Conservation (phyloP, 768 basidiomycete genomes). For the Erythrobasidium yunnanense region DNA sequence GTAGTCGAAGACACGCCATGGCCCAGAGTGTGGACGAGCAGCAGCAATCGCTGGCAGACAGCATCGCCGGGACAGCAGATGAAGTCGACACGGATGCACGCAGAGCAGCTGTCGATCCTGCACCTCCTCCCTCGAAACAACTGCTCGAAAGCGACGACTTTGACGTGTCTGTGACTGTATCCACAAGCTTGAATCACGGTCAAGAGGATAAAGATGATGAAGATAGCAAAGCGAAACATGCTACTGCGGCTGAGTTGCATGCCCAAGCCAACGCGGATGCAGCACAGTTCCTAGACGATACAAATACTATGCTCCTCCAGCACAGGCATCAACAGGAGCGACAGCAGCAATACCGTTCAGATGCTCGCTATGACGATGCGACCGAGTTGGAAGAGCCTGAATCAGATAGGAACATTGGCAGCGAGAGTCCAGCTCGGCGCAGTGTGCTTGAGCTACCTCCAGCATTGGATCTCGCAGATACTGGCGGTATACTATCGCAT, state of each 20-base stretch:
- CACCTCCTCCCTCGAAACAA: not conserved
- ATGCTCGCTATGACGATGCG: not conserved
- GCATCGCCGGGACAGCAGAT: not conserved
- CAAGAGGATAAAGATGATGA: not conserved
- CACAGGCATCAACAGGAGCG: no score
- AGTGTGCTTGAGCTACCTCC: constrained; percentile 1
- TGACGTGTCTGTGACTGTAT: no score
- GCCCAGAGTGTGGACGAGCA: no score
- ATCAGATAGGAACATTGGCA: not conserved
- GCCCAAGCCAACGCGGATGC: no score
- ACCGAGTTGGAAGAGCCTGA: no score
- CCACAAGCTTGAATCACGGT: not conserved
- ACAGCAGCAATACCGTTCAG: not conserved
- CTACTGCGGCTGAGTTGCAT: no score
- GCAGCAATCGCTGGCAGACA: no score
- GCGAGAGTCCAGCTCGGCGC: not conserved
- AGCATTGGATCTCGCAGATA: not conserved
- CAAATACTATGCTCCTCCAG: no score
- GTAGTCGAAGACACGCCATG: no score
- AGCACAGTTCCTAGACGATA: no score
- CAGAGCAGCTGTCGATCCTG: not conserved
- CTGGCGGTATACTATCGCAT: not conserved
- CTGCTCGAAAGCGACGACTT: not conserved
- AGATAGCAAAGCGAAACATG: not conserved
- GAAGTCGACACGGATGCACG: not conserved